These are phyloP conservation scores for Rubia balearica DNA, from an alignment of 305 asterid species.

Conservation along the genomic window DNA sequence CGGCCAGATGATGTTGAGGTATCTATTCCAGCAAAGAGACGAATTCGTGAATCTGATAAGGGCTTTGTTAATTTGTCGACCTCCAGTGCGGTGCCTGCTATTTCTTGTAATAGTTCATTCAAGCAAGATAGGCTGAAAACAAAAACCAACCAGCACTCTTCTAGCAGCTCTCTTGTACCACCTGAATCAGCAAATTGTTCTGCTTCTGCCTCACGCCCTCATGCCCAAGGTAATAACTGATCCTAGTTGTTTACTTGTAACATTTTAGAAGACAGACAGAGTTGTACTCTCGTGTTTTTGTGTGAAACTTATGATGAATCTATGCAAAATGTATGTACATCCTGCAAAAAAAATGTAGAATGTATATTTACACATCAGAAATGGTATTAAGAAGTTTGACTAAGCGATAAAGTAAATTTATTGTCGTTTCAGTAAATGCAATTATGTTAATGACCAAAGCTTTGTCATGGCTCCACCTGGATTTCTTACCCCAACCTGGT, in stretches of 20 bases:
- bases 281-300: neutral
- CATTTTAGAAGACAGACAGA: neutral
- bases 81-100: conserved; percentile 37
- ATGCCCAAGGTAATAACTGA: conserved; percentile 39
- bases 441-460: conserved; percentile 1
- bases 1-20: conserved; percentile 60
- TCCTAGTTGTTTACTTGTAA: neutral
- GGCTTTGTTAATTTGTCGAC: conserved; percentile 42
- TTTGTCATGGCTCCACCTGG: neutral
- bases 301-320: neutral
- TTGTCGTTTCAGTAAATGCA: too few relatives aligned
- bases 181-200: conserved; percentile 32
- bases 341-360: too few relatives aligned
- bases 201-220: conserved; percentile 44
- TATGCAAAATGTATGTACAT: too few relatives aligned
- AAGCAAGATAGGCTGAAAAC: conserved; percentile 53
- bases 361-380: too few relatives aligned
- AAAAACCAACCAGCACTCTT: conserved; percentile 35
- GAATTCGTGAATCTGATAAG: conserved; percentile 42
- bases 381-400: too few relatives aligned
- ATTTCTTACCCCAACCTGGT: neutral
- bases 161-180: conserved; percentile 30
- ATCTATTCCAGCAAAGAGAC: conserved; percentile 55
- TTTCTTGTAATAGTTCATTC: conserved; percentile 54
- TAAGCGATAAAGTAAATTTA: neutral